Evolutionary conservation across 106 monocot species (phyloP), one percentile per base, ranked within the genome.

Genomic region (Platanthera guangdongensis): DNA sequence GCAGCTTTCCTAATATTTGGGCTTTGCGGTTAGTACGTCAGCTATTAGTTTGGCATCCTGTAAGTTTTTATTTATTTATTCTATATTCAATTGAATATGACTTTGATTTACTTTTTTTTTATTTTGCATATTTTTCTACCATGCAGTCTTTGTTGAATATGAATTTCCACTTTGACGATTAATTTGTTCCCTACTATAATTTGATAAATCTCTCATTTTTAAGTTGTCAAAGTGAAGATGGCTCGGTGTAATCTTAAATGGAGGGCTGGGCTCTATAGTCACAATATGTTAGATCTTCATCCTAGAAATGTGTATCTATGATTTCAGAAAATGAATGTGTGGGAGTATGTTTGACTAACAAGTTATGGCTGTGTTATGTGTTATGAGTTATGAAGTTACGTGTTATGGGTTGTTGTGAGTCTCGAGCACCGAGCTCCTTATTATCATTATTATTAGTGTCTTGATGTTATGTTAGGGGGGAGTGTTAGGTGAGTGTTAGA

Each of bases 1-100:
- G 76, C 88, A 95, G 95, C 0, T 95, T 95, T 85, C 92, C 92
- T 64, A 90, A 92, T 83, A 68, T 85, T 47, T 92, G 89, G 95
- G 92, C 92, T n/a, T 64, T 95, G 77, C 75, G 95, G 45, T 83
- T 95, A 73, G 92, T 86, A 11, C 92, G 92, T 4, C 89, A 89
- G 78, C 79, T 95, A 32, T 81, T 95, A 78, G 71, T 87, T 47
- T 95, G 95, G 95, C 84, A 92, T 83, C 92, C 92, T 30, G 95
- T 95, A 92, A 95, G 92, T 46, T 70, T 14, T 54, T 39, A 3
- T 11, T 25, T 51, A 19, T 65, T 10, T 4, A 18, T 22, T 30
- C 4, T 51, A 46, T 45, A 50, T 8, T 32, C 7, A 32, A 28
- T 9, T 64, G 21, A 7, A 18, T 30, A 51, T 22, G 8, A 53